These are phyloP conservation scores for Trichomonascaceae sp. DNA, from an alignment of 1,139 yeast genomes.

Conservation along the genomic window DNA sequence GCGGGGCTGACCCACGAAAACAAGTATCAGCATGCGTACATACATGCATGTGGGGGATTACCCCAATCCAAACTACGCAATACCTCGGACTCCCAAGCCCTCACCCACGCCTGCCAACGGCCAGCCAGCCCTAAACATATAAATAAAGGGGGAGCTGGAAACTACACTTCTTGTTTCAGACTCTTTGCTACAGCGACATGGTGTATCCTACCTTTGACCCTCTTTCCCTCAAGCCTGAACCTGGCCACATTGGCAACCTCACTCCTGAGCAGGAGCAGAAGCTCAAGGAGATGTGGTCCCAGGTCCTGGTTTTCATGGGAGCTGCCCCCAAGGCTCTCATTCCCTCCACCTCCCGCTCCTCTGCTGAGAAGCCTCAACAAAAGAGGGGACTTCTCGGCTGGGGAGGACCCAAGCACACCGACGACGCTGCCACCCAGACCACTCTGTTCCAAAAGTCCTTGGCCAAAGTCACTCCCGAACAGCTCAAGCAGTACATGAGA, in stretches of 20 bases:
- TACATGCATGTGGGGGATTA: too few relatives aligned
- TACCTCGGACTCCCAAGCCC: too few relatives aligned
- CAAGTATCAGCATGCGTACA: too few relatives aligned
- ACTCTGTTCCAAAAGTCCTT: slow-evolving; percentile 6
- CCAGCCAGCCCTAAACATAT: too few relatives aligned
- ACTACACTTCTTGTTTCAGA: too few relatives aligned
- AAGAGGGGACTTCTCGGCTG: slow-evolving; percentile 6
- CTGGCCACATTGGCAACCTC: slow-evolving; percentile 50
- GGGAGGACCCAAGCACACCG: slow-evolving; percentile 8
- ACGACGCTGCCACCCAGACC: slow-evolving; percentile 11
- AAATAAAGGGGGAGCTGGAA: too few relatives aligned
- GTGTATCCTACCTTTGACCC: too few relatives aligned
- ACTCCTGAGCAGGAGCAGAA: slow-evolving; percentile 49
- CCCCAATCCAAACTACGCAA: too few relatives aligned
- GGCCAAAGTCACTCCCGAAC: slow-evolving; percentile 24
- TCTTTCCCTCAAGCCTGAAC: too few relatives aligned
- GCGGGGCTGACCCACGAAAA: too few relatives aligned
- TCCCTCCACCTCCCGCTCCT: slow-evolving; percentile 8
- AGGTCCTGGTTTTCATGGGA: slow-evolving; percentile 49
- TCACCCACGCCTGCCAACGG: too few relatives aligned
- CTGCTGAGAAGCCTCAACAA: slow-evolving; percentile 2
- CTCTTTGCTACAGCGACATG: too few relatives aligned
- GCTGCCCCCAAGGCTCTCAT: slow-evolving; percentile 33
- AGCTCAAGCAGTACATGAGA: slow-evolving; percentile 39
- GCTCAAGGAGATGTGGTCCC: slow-evolving; percentile 68